A percentile compares a stretch with the other conserved stretches of the same genome.
phyloP scores from a whole-genome alignment of 208 protist genomes.

The Leishmania martiniquensis region DNA sequence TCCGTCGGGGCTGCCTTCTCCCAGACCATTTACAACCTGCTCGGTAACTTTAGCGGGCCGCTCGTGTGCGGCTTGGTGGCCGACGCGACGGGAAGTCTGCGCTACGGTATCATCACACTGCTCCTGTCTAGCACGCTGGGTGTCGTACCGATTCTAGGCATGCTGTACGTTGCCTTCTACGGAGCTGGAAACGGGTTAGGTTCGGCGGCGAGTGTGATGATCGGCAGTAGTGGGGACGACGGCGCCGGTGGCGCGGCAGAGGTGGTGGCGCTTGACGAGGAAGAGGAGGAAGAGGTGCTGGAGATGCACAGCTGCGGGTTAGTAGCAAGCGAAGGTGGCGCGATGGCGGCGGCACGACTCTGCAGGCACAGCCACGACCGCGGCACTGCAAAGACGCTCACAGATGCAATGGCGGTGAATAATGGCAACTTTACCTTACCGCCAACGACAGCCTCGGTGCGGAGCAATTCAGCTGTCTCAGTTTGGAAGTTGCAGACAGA shows the following conservation, averaged over 20 bases:
- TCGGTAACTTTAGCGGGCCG: constrained; percentile 91
- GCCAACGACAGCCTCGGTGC: not conserved
- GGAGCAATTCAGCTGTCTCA: not conserved
- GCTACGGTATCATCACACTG: constrained; percentile 78
- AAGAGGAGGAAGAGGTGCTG: not conserved
- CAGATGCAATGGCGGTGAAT: not conserved
- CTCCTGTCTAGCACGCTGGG: constrained; percentile 67
- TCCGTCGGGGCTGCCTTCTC: constrained; percentile 74
- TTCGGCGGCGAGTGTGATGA: not conserved
- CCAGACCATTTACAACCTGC: constrained; percentile 86
- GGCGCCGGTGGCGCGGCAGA: not conserved
- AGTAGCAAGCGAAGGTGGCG: not conserved
- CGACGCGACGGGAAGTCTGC: constrained; percentile 57
- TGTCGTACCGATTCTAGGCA: constrained; percentile 60
- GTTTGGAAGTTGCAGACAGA: not conserved
- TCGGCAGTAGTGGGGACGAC: constrained; percentile 2
- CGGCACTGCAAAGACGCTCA: not conserved
- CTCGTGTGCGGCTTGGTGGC: constrained; percentile 86
- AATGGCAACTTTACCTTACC: not conserved
- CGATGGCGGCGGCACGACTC: not conserved
- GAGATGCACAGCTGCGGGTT: not conserved
- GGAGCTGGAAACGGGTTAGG: not conserved
- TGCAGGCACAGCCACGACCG: not conserved
- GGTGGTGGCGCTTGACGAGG: not conserved
- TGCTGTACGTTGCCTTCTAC: constrained; percentile 42